These are phyloP conservation scores for Pseudogymnoascus sp. DNA, from an alignment of 2,329 filamentous ascomycete genomes.

Conservation along the genomic window DNA sequence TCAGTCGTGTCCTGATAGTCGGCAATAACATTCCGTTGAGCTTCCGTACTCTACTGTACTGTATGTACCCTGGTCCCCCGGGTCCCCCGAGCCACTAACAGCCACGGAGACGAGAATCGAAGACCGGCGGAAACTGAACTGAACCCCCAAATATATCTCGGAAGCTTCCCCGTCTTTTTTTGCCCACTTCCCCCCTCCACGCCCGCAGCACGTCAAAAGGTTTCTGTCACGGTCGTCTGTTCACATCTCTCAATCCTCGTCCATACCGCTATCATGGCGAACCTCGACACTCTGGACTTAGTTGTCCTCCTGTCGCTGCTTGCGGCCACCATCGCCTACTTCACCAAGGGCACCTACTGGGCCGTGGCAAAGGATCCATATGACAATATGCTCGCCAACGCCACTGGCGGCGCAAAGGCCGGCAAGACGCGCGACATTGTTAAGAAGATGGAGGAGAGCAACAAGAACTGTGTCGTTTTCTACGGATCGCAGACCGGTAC, in stretches of 20 bases:
- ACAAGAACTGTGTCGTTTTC: slow-evolving; percentile 97
- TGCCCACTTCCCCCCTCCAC: slow-evolving; percentile 1
- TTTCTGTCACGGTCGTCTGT: not conserved
- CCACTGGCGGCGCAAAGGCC: slow-evolving; percentile 60
- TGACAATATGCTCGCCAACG: slow-evolving; percentile 62
- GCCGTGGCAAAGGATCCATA: slow-evolving; percentile 83
- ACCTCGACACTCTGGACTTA: slow-evolving; percentile 92
- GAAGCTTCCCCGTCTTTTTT: not conserved
- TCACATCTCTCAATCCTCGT: not conserved
- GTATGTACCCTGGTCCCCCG: not conserved
- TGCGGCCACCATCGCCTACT: slow-evolving; percentile 83
- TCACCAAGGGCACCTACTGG: slow-evolving; percentile 96
- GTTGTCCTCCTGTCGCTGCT: slow-evolving; percentile 81
- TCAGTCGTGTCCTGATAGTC: not conserved
- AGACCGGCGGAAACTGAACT: not conserved
- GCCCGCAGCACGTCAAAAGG: not conserved
- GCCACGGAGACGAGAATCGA: not conserved
- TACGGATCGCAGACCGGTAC: slow-evolving; percentile 98
- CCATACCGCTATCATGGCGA: slow-evolving; percentile 61
- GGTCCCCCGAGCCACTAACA: not conserved
- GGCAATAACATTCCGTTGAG: not conserved
- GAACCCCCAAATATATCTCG: slow-evolving; percentile 6
- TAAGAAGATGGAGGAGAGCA: slow-evolving; percentile 90
- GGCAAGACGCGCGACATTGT: slow-evolving; percentile 86
- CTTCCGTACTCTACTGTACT: not conserved